Percentiles rank a stretch among this genome's conserved stretches.
phyloP scores from a whole-genome alignment of 768 basidiomycete genomes.

The Trametopsis cervina region DNA sequence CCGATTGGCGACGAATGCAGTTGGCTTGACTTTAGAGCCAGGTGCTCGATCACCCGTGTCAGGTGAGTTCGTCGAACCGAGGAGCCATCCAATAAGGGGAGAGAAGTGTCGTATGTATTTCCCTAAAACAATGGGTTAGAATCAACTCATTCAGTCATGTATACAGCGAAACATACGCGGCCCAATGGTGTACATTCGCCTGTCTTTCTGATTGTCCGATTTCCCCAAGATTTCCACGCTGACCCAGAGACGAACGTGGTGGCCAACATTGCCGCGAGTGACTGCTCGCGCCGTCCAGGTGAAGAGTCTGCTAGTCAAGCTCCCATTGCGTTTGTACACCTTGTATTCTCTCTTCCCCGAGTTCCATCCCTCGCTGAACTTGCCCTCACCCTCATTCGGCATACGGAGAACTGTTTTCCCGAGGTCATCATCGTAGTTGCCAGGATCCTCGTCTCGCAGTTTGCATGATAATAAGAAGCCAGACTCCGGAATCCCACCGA shows the following conservation, averaged over 20 bases:
- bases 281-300: conserved; percentile 23
- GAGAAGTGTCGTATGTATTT: conserved; percentile 32
- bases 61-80: conserved; percentile 18
- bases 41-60: conserved; percentile 11
- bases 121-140: conserved; percentile 16
- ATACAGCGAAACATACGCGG: conserved; percentile 24
- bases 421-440: conserved; percentile 20
- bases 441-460: conserved; percentile 22
- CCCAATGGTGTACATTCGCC: conserved; percentile 33
- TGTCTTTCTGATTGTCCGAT: conserved; percentile 22
- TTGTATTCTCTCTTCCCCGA: conserved; percentile 25
- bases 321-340: conserved; percentile 27
- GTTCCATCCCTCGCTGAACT: conserved; percentile 21
- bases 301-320: conserved; percentile 18
- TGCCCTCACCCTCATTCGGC: conserved; percentile 13
- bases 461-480: conserved; percentile 19
- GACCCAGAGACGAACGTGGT: conserved; percentile 22
- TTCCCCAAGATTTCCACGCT: conserved; percentile 27
- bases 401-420: conserved; percentile 19
- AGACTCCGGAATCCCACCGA: conserved; percentile 19
- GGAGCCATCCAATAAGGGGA: conserved; percentile 33
- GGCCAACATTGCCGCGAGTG: conserved; percentile 22
- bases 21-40: conserved; percentile 16
- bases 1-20: conserved; percentile 38
- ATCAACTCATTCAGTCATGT: neutral